Evolutionary conservation across 345 rosid genomes (phyloP).

Genomic region (Populus euphratica): DNA sequence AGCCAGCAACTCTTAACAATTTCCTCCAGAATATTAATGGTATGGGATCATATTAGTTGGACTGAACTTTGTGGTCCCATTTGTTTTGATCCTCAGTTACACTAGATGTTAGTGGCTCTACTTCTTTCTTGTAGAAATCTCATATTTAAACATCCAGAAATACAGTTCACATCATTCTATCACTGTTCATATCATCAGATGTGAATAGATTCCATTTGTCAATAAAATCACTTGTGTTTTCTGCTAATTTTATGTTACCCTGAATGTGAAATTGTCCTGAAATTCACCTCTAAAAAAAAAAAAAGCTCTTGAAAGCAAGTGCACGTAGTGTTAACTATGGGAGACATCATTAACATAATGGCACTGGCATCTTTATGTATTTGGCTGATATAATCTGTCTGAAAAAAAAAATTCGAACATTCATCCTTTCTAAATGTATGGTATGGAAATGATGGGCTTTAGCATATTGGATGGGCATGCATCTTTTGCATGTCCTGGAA

Average conservation of each 20-base stretch:
- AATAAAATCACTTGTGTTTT: neutral
- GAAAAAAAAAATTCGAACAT: neutral
- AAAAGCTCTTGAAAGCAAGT: neutral
- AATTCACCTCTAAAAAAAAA: neutral
- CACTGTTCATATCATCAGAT: neutral
- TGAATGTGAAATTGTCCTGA: neutral
- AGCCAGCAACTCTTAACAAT: too few species aligned
- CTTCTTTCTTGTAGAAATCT: neutral
- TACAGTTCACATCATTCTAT: neutral
- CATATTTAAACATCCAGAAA: neutral
- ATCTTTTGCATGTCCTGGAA: neutral
- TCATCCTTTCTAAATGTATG: neutral
- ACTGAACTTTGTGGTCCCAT: too few species aligned
- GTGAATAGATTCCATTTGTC: neutral
- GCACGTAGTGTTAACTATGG: neutral
- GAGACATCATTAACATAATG: neutral
- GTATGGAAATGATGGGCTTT: neutral
- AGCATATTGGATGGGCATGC: neutral
- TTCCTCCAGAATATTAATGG: too few species aligned
- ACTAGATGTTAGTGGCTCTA: too few species aligned
- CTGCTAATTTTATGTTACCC: neutral
- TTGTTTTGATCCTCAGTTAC: too few species aligned
- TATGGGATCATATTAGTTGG: too few species aligned
- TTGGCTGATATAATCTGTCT: neutral
- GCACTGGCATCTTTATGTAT: neutral